Percentiles rank a stretch among this genome's conserved stretches.
phyloP scores from a whole-genome alignment of 441 rosid species.

The Hura crepitans region DNA sequence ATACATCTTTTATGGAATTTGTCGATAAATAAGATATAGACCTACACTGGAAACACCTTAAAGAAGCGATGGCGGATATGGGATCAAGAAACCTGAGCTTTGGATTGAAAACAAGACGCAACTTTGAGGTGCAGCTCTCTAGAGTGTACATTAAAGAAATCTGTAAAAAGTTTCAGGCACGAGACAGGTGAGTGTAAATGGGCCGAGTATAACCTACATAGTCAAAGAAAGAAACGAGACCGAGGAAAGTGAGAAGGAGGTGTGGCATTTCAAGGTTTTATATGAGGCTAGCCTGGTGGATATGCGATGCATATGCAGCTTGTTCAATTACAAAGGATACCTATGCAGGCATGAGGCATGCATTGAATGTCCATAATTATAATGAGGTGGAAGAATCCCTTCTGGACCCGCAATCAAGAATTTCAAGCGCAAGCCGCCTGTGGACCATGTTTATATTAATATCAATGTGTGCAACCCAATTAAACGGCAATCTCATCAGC shows the following conservation, averaged over 20 bases:
- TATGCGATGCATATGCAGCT: slow-evolving; percentile 51
- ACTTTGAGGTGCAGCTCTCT: slow-evolving; percentile 49
- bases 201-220: slow-evolving; percentile 39
- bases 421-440: slow-evolving; percentile 29
- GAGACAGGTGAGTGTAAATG: slow-evolving; percentile 38
- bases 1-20: slow-evolving; percentile 49
- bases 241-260: slow-evolving; percentile 39
- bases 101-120: slow-evolving; percentile 42
- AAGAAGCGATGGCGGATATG: slow-evolving; percentile 41
- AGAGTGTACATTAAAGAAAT: slow-evolving; percentile 39
- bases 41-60: slow-evolving; percentile 40
- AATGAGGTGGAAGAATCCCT: slow-evolving; percentile 49
- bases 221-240: slow-evolving; percentile 44
- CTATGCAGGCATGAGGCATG: slow-evolving; percentile 59
- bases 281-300: slow-evolving; percentile 41
- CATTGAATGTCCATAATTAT: slow-evolving; percentile 48
- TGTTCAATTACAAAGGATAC: slow-evolving; percentile 52
- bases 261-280: slow-evolving; percentile 41
- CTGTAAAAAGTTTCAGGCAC: slow-evolving; percentile 40
- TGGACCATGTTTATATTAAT: slow-evolving; percentile 23
- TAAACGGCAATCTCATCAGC: slow-evolving; percentile 31
- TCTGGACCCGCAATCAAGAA: slow-evolving; percentile 39
- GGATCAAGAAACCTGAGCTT: slow-evolving; percentile 34
- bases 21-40: slow-evolving; percentile 47
- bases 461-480: slow-evolving; percentile 33